Evolutionary conservation across 2,329 filamentous ascomycete species (phyloP).

Genomic region (Colletotrichum sp.): DNA sequence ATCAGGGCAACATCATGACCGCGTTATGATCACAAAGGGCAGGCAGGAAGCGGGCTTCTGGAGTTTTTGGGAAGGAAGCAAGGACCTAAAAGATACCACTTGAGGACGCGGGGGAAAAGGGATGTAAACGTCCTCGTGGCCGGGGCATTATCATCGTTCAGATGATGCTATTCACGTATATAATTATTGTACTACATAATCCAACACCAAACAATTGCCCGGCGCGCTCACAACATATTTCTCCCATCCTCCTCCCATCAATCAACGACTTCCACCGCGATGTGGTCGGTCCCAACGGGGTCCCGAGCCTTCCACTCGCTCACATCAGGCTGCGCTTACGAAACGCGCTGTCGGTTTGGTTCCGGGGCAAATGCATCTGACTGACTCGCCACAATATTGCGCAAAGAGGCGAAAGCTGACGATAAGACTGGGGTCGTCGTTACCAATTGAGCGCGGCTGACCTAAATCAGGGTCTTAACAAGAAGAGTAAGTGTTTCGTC

Average conservation of each 20-base stretch:
- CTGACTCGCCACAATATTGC: not conserved
- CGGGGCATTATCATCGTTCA: not conserved
- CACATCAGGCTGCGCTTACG: not conserved
- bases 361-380: not conserved
- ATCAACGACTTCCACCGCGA: not conserved
- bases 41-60: conserved; percentile 9
- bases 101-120: not conserved
- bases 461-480: not conserved
- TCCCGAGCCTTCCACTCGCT: not conserved
- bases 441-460: not conserved
- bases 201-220: not conserved
- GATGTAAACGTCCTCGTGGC: not conserved
- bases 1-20: not conserved
- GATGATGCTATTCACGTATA: not conserved
- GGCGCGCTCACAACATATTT: not conserved
- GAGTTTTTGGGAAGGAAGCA: not conserved
- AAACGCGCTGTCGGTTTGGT: not conserved
- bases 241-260: not conserved
- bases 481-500: not conserved
- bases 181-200: conserved; percentile 5
- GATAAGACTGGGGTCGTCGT: not conserved
- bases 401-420: not conserved
- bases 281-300: not conserved
- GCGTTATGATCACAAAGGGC: not conserved
- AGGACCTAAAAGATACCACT: not conserved